Conservation (phyloP, 2,329 filamentous ascomycete genomes). For the Colletotrichum tofieldiae region DNA sequence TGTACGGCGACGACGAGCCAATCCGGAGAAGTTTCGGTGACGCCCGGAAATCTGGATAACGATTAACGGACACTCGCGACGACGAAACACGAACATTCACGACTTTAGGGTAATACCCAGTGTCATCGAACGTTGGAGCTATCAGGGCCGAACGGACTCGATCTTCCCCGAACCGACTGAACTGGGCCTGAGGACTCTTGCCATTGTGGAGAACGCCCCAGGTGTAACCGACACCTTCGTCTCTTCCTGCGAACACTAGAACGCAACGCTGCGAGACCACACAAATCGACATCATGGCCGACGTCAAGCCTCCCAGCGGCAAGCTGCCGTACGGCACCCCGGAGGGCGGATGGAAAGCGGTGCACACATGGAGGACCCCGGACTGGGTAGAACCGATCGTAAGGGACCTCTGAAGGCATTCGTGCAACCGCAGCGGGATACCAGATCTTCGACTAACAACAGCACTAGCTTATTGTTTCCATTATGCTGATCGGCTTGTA, state of each 20-base stretch:
- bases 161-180: neutral
- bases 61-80: neutral
- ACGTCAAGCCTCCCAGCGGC: conserved; percentile 35
- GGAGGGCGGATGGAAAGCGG: conserved; percentile 47
- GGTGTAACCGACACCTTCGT: neutral
- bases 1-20: neutral
- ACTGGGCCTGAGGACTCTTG: neutral
- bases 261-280: neutral
- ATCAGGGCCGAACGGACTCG: neutral
- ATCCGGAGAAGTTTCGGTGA: neutral
- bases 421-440: too few relatives aligned
- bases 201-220: neutral
- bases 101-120: neutral
- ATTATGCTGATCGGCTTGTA: conserved; percentile 57
- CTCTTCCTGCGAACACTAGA: neutral
- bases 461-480: conserved; percentile 53
- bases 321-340: conserved; percentile 42
- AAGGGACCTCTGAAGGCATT: conserved; percentile 35
- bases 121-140: too few relatives aligned
- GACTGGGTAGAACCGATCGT: conserved; percentile 55
- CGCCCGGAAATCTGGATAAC: neutral
- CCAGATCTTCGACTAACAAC: conserved; percentile 13
- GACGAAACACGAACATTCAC: neutral
- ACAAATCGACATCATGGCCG: conserved; percentile 31
- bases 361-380: conserved; percentile 50